Percentiles rank a stretch among this genome's conserved stretches.
These are phyloP conservation scores for Talaromyces sp. DNA, from an alignment of 2,329 filamentous ascomycete species.

Conservation along the genomic window DNA sequence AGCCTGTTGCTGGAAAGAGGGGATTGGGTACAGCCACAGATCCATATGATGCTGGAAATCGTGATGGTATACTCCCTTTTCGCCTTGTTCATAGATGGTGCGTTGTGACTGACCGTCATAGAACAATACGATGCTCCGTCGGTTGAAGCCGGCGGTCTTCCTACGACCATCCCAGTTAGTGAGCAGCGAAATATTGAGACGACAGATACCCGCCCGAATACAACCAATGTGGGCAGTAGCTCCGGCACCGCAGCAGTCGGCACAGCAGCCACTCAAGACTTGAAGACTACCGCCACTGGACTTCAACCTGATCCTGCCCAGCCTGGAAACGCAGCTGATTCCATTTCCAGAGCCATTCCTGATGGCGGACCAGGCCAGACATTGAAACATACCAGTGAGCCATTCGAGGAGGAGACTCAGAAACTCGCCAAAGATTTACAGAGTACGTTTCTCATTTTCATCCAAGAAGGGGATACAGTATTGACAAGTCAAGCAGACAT, in stretches of 20 bases:
- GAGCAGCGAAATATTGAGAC: slow-evolving; percentile 14
- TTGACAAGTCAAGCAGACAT: slow-evolving; percentile 1
- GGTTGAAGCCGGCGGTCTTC: slow-evolving; percentile 1
- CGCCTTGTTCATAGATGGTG: not conserved
- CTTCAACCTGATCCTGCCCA: slow-evolving; percentile 13
- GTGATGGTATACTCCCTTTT: slow-evolving; percentile 49
- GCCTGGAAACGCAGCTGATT: slow-evolving; percentile 5
- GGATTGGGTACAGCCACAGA: slow-evolving; percentile 66
- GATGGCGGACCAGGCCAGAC: slow-evolving; percentile 9
- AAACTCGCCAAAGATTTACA: slow-evolving; percentile 13
- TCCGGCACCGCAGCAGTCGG: not conserved
- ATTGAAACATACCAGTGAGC: slow-evolving; percentile 11
- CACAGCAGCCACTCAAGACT: not conserved
- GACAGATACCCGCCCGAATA: not conserved
- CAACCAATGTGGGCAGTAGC: not conserved
- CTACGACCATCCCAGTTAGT: not conserved
- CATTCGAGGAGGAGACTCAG: slow-evolving; percentile 14
- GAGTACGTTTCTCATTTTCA: not conserved
- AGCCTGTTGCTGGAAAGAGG: slow-evolving; percentile 68
- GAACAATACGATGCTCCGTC: slow-evolving; percentile 8
- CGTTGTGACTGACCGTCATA: not conserved
- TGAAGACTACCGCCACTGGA: slow-evolving; percentile 9
- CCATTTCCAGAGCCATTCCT: slow-evolving; percentile 11
- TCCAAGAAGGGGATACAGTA: not conserved
- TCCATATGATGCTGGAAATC: slow-evolving; percentile 76